Percentiles rank a stretch among this genome's conserved stretches.
Evolutionary conservation across 805 yeast species (phyloP).

Genomic region (Kockiozyma suomiensis): DNA sequence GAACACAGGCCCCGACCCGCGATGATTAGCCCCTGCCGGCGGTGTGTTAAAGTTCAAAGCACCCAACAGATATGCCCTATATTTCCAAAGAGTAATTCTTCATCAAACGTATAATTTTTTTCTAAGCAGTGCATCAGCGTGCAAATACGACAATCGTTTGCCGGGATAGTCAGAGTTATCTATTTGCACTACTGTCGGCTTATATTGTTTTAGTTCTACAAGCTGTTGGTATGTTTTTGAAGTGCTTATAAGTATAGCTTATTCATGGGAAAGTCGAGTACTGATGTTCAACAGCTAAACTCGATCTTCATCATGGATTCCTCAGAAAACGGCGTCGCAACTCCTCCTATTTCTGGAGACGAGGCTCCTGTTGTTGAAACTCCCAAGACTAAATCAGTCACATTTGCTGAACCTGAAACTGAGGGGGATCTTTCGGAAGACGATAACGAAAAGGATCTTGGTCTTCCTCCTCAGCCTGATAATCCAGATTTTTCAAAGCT

Average conservation of each 20-base stretch:
- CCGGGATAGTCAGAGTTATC: not conserved
- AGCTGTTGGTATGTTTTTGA: not conserved
- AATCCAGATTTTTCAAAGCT: constrained; percentile 79
- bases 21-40: constrained; percentile 14
- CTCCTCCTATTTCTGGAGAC: constrained; percentile 31
- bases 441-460: constrained; percentile 94
- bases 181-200: too few relatives aligned
- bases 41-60: constrained; percentile 7
- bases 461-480: constrained; percentile 93
- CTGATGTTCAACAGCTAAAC: not conserved
- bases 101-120: not conserved
- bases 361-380: constrained; percentile 16
- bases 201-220: too few relatives aligned
- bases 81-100: too few relatives aligned
- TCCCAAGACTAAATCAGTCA: constrained; percentile 67
- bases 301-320: constrained; percentile 10
- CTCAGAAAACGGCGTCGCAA: constrained; percentile 29
- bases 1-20: constrained; percentile 1
- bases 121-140: not conserved
- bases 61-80: not conserved
- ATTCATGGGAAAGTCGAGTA: too few relatives aligned
- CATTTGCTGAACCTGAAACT: constrained; percentile 69
- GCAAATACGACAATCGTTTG: not conserved
- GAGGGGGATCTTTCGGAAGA: constrained; percentile 65
- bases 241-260: not conserved